Base-by-base conservation (phyloP, 805 yeast species). In the Pichia deserticola region DNA sequence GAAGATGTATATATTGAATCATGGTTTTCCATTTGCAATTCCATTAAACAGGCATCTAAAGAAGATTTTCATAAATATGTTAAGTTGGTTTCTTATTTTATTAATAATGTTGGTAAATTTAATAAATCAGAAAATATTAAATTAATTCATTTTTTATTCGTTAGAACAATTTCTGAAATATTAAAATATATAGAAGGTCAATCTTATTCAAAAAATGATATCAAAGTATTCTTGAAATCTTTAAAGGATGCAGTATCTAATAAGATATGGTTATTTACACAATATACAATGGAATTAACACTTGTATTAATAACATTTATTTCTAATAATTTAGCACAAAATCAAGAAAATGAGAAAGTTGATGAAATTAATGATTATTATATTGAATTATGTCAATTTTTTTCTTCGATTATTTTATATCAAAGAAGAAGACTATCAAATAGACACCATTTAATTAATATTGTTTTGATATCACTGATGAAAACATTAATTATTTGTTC, bases 381-480 rank as follows among this genome's bases (percentile, higher is more conserved):
- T 58, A 49, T 65, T 3, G 53, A 60, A 5, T 54, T 77, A 4
- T 70, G 80, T 6, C 77, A 76, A 48, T 66, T 80, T 0, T 57
- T 85, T 29, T 82, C 96, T 0, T 74, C 76, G 36, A 66, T 86
- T 3, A 62, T 90, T 8, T 67, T 88, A 30, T 75, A 75, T 59
- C 93, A 88, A 58, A 75, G 97, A 47, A 78, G 71, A 60, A 77
- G 89, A 58, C 67, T 90, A 20, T 72, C 83, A 0, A 79, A 82
- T 36, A 79, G 97, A 60, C 82, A 86, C 59, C 95, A 89, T 62
- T 59, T 89, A 42, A 56, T 89, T 3, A 67, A 79, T 7, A 57
- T 71, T 1, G 62, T 76, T 1, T 69, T 84, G 41, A 70, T 75
- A 12, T 66, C 78, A 4, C 65, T 83, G 44, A 65, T 92, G 60